Evolutionary conservation across 345 rosid genomes (phyloP).

Genomic region (Eucalyptus caleyi): DNA sequence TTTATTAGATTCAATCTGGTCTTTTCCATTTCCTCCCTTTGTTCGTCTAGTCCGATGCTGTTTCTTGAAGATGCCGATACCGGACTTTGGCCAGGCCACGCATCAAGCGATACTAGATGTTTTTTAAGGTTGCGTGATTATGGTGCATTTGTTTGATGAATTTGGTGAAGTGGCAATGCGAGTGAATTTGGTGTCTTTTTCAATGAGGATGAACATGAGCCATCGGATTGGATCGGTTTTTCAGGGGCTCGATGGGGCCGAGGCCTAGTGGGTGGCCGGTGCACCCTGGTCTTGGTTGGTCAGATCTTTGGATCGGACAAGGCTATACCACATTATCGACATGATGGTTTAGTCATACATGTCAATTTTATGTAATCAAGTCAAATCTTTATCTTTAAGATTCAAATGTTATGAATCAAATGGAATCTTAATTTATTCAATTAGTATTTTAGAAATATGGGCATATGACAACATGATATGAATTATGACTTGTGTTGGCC

Average conservation of each 20-base stretch:
- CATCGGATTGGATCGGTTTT: background rate
- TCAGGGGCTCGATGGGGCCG: background rate
- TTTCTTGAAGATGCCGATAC: background rate
- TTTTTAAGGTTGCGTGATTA: background rate
- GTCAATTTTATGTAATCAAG: background rate
- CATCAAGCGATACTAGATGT: background rate
- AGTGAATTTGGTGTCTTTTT: background rate
- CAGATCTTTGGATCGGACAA: background rate
- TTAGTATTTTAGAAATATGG: background rate
- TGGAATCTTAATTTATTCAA: background rate
- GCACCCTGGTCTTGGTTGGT: background rate
- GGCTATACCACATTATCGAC: background rate
- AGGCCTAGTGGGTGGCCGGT: background rate
- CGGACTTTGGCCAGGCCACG: background rate
- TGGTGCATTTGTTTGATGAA: background rate
- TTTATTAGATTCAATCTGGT: background rate
- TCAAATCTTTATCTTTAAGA: background rate
- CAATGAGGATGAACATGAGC: background rate
- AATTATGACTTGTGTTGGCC: background rate
- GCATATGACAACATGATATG: too few species aligned
- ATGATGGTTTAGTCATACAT: fast-evolving
- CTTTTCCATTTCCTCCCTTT: background rate
- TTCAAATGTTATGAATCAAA: background rate
- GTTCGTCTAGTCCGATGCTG: background rate
- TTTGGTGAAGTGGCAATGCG: background rate